Evolutionary conservation across 208 protist genomes (phyloP), one percentile per base, ranked within the genome.

Genomic region (Wallacemonas sp.): DNA sequence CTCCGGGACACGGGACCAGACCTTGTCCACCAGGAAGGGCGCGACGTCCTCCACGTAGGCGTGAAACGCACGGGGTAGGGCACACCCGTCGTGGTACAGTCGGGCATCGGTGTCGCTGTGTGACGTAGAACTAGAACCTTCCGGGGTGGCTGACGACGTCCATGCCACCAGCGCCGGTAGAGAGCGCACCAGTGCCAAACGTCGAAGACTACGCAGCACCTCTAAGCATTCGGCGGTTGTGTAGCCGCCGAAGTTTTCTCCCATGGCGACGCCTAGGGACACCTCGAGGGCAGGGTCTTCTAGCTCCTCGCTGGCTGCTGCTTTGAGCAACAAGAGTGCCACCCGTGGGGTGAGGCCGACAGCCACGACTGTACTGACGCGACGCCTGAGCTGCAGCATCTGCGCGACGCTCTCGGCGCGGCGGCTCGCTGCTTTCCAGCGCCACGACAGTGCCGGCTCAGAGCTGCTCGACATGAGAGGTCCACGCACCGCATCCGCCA

Each of bases 1-100:
- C 66, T 95, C 86, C 2, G 90, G 90, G 41, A 95, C 60, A 3
- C 76, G 78, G 2, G 78, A 72, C 87, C 90, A 95, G 29, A 95
- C 81, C 54, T 82, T 88, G 26, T 79, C 68, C 2, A 79, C 66
- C 4, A 95, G 69, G 50, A 87, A 82, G 21, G 90, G 87, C 22
- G 86, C 77, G 2, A 77, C 70, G 53, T 95, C 85, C 29, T 29
- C 24, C 4, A 91, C 71, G 57, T 85, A 92, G 10, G 69, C 63
- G 0, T 61, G 45, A n/a, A 95, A 80, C 44, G 79, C 66, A 30
- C 65, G 62, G 22, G 74, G 72, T 21, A 71, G 64, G 5, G 81
- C 60, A 15, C 68, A 37, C 0, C 78, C 71, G 44, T 89, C 73
- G 30, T 61, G 61, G 71, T 94, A 94, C 19, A 94, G 71, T 17